These are phyloP conservation scores for Avena sativa DNA, from an alignment of 176 grass and related monocot genomes.

Conservation along the genomic window DNA sequence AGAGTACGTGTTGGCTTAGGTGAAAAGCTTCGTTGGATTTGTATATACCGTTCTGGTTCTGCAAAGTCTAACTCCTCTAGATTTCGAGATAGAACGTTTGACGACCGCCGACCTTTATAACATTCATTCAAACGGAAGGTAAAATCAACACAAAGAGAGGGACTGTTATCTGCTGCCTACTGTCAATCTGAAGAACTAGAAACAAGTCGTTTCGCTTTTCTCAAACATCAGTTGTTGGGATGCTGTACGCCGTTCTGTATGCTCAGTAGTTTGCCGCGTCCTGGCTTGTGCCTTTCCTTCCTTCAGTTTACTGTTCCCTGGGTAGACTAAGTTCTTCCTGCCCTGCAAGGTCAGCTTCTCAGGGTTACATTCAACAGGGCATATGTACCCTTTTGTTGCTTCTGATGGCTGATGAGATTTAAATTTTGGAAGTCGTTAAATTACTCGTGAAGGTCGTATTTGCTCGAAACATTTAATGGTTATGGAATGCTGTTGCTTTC, in stretches of 20 bases:
- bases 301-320: not conserved
- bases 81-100: not conserved
- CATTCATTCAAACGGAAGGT: not conserved
- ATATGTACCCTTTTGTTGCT: not conserved
- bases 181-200: conserved; percentile 26
- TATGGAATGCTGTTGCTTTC: not conserved
- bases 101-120: not conserved
- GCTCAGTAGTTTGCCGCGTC: not conserved
- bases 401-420: not conserved
- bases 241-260: not conserved
- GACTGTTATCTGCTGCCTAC: not conserved
- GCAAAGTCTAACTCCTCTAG: conserved; percentile 22
- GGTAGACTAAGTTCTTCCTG: not conserved
- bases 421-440: not conserved
- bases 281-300: not conserved
- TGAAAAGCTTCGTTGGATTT: not conserved
- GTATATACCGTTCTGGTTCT: not conserved
- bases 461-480: not conserved
- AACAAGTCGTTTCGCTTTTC: not conserved
- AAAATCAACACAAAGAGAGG: not conserved
- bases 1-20: not conserved
- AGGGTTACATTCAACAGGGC: not conserved
- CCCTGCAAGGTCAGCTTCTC: not conserved
- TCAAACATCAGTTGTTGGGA: not conserved
- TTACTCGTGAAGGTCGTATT: not conserved